Evolutionary conservation across 2,329 filamentous ascomycete species (phyloP).

Genomic region (Pseudomassariella vexata): DNA sequence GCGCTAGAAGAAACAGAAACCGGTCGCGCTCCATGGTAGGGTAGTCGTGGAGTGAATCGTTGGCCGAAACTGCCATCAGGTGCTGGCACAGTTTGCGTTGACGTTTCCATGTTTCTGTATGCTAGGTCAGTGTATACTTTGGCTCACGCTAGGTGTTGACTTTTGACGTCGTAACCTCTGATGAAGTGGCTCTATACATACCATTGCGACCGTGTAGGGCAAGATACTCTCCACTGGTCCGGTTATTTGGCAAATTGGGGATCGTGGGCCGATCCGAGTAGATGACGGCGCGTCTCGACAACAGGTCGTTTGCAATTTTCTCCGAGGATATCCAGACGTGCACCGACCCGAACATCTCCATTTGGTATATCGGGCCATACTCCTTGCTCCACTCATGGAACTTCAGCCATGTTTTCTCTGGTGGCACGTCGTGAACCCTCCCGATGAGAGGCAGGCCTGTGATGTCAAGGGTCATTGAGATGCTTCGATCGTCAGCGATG

Average conservation of each 20-base stretch:
- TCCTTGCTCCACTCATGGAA: constrained; percentile 41
- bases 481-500: no score
- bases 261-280: constrained; percentile 43
- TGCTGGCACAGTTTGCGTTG: constrained; percentile 39
- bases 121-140: background rate
- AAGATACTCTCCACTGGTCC: constrained; percentile 40
- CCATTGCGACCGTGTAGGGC: constrained; percentile 37
- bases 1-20: constrained; percentile 35
- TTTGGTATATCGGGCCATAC: constrained; percentile 41
- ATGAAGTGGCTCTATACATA: constrained; percentile 10
- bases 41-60: constrained; percentile 33
- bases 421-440: constrained; percentile 38
- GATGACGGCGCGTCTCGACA: constrained; percentile 32
- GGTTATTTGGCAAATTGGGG: constrained; percentile 40
- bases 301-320: constrained; percentile 36
- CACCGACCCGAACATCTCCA: constrained; percentile 36
- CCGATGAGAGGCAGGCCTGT: constrained; percentile 37
- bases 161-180: no score
- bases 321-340: constrained; percentile 45
- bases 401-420: constrained; percentile 36
- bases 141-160: no score
- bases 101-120: constrained; percentile 40
- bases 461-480: no score
- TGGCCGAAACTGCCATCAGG: constrained; percentile 32
- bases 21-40: constrained; percentile 37